phyloP scores from a whole-genome alignment of 768 basidiomycete genomes.

The Lentinula edodes region DNA sequence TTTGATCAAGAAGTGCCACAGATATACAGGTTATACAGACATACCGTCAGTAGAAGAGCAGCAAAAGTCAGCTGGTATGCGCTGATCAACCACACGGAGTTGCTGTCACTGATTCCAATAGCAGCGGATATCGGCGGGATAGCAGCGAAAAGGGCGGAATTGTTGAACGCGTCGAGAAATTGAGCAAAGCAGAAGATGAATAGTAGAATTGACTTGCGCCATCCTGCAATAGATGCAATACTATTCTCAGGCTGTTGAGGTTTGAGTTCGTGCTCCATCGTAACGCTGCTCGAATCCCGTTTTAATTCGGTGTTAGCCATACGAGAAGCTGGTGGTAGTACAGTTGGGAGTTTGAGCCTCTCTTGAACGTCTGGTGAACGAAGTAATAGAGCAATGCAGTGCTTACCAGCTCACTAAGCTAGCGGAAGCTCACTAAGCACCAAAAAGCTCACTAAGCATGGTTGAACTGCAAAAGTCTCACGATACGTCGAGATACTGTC shows the following conservation, averaged over 20 bases:
- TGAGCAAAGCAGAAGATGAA: constrained; percentile 33
- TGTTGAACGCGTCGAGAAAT: constrained; percentile 40
- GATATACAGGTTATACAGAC: neutral
- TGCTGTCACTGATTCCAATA: constrained; percentile 16
- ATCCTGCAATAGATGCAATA: constrained; percentile 13
- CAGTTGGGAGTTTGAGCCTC: neutral
- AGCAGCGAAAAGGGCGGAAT: constrained; percentile 33
- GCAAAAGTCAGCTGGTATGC: constrained; percentile 39
- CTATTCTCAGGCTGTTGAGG: neutral
- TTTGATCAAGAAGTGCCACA: neutral
- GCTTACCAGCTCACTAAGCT: neutral
- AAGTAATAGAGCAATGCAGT: neutral
- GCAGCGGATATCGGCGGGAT: constrained; percentile 26
- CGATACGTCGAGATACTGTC: neutral
- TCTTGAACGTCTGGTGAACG: neutral
- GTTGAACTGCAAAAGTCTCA: neutral
- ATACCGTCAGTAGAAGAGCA: constrained; percentile 26
- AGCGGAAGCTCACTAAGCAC: neutral
- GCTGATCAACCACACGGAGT: constrained; percentile 34
- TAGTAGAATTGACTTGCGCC: constrained; percentile 25
- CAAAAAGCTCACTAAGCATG: neutral
- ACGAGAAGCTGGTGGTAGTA: neutral
- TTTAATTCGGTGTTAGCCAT: neutral
- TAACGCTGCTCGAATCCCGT: neutral
- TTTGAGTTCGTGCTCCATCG: neutral